Evolutionary conservation across 2,329 filamentous ascomycete genomes (phyloP).

Genomic region (Ceratocystis destructans): DNA sequence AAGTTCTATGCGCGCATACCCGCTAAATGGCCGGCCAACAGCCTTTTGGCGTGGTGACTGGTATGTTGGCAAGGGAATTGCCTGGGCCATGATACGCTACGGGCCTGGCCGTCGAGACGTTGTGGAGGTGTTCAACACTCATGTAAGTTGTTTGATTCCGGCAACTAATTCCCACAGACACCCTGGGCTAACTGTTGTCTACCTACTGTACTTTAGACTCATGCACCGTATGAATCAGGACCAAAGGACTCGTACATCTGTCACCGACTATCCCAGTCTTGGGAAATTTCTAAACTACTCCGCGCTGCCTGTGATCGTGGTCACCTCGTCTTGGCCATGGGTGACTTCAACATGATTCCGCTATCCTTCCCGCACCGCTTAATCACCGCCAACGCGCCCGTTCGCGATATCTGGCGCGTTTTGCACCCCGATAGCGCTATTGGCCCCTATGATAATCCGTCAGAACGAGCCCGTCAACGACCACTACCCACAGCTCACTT

Average conservation of each 20-base stretch:
- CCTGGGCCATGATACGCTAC: slow-evolving; percentile 63
- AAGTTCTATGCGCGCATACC: slow-evolving; percentile 71
- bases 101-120: slow-evolving; percentile 51
- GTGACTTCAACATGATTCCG: slow-evolving; percentile 96
- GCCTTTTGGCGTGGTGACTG: slow-evolving; percentile 92
- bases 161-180: background rate
- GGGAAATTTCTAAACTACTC: slow-evolving; percentile 86
- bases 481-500: slow-evolving; percentile 62
- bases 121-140: slow-evolving; percentile 84
- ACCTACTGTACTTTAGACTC: slow-evolving; percentile 33
- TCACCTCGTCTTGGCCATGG: slow-evolving; percentile 70
- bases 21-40: slow-evolving; percentile 84
- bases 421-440: slow-evolving; percentile 73
- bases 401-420: slow-evolving; percentile 72
- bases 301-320: slow-evolving; percentile 66
- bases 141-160: slow-evolving; percentile 37
- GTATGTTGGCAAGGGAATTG: slow-evolving; percentile 92
- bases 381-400: slow-evolving; percentile 62
- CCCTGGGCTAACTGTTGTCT: too few relatives aligned
- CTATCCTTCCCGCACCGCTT: slow-evolving; percentile 70
- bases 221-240: slow-evolving; percentile 74
- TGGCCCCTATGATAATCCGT: slow-evolving; percentile 53
- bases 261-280: slow-evolving; percentile 83
- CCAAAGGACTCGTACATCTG: slow-evolving; percentile 75
- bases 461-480: slow-evolving; percentile 50